Conservation (phyloP, 2,329 filamentous ascomycete genomes). For the Alternaria postmessia region DNA sequence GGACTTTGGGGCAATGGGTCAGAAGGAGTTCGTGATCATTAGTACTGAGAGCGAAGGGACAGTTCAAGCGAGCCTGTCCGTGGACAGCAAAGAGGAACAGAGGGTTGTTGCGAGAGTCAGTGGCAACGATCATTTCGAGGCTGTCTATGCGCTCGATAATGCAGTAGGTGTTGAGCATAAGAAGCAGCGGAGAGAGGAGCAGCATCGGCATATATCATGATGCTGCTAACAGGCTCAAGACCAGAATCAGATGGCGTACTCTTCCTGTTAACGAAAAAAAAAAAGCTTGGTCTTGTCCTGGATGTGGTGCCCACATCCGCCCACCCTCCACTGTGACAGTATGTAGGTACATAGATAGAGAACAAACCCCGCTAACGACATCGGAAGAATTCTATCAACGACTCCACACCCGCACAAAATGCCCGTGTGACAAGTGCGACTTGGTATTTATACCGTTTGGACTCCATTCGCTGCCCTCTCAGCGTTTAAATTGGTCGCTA, state of each 20-base stretch:
- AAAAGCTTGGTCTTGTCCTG: no score
- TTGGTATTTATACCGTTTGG: background rate
- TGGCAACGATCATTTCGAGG: background rate
- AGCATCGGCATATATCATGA: no score
- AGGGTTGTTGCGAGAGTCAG: background rate
- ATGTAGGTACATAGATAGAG: no score
- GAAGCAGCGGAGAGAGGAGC: no score
- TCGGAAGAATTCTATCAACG: background rate
- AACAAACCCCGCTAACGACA: background rate
- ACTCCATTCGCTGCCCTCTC: background rate
- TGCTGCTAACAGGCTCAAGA: no score
- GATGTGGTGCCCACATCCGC: no score
- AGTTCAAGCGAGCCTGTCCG: background rate
- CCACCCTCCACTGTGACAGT: no score
- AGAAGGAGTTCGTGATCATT: background rate
- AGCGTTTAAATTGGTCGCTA: slow-evolving; percentile 23
- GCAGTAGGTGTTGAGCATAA: background rate
- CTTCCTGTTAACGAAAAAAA: no score
- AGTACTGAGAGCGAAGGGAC: background rate
- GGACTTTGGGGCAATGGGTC: background rate
- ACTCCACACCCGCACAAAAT: background rate
- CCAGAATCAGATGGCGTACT: no score
- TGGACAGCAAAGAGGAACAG: background rate
- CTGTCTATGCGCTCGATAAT: background rate
- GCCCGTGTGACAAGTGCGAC: background rate